phyloP scores from a whole-genome alignment of 169 alveolate species.

The Cytauxzoon felis region DNA sequence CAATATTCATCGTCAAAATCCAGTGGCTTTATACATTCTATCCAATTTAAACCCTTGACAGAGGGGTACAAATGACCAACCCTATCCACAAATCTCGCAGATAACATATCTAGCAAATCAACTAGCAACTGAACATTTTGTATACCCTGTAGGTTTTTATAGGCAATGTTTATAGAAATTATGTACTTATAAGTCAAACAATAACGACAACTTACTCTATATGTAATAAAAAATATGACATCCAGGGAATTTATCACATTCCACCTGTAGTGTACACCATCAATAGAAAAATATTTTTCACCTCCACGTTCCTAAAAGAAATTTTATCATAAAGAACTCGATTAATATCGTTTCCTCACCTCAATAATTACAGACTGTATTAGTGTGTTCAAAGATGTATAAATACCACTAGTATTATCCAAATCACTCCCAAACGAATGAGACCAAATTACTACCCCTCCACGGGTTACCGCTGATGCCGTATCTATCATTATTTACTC shows the following conservation, averaged over 20 bases:
- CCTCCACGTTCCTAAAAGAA: conserved; percentile 56
- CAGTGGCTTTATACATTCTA: conserved; percentile 5
- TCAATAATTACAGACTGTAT: conserved; percentile 34
- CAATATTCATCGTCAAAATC: conserved; percentile 42
- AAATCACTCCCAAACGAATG: conserved; percentile 34
- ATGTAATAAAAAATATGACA: conserved; percentile 31
- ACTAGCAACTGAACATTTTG: conserved; percentile 36
- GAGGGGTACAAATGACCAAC: conserved; percentile 6
- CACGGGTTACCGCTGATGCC: conserved; percentile 38
- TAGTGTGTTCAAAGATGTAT: conserved; percentile 19
- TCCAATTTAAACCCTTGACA: conserved; percentile 18
- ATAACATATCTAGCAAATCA: conserved; percentile 14
- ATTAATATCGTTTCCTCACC: conserved; percentile 4
- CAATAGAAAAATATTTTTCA: conserved; percentile 27
- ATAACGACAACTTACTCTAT: conserved; percentile 44
- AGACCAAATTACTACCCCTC: conserved; percentile 59
- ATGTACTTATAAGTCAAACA: too few relatives aligned
- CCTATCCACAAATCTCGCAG: conserved; percentile 5
- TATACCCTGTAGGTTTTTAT: too few relatives aligned
- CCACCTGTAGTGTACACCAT: conserved; percentile 54
- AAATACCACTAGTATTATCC: neutral
- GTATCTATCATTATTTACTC: conserved; percentile 49
- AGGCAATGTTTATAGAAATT: too few relatives aligned
- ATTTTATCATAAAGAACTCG: neutral
- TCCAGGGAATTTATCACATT: conserved; percentile 42